Percentiles rank a stretch among this genome's conserved stretches.
Evolutionary conservation across 73 alveolate genomes (phyloP).

Genomic region (Paramecium bursaria): DNA sequence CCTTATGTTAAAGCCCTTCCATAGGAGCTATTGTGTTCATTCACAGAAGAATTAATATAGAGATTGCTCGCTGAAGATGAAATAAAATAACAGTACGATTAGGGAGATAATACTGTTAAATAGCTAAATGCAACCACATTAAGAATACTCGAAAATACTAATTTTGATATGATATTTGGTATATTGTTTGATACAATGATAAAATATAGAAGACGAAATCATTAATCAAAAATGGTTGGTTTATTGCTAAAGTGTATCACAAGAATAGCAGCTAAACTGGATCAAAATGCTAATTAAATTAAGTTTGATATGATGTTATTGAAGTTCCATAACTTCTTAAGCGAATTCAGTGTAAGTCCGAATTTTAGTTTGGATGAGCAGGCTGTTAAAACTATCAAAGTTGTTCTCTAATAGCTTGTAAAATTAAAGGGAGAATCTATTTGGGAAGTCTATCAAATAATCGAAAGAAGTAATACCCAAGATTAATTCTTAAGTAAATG

Average conservation of each 20-base stretch:
- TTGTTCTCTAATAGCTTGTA: conserved; percentile 54
- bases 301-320: conserved; percentile 45
- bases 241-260: conserved; percentile 59
- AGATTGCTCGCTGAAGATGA: conserved; percentile 68
- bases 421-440: conserved; percentile 66
- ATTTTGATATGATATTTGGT: conserved; percentile 43
- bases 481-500: conserved; percentile 40
- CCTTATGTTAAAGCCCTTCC: conserved; percentile 40
- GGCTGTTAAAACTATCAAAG: conserved; percentile 67
- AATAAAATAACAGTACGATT: conserved; percentile 28
- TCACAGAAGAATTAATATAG: conserved; percentile 66
- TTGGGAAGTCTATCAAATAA: conserved; percentile 56
- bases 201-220: conserved; percentile 49
- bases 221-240: conserved; percentile 58
- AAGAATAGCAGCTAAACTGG: conserved; percentile 54
- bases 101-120: conserved; percentile 57
- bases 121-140: conserved; percentile 57
- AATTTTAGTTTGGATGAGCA: conserved; percentile 56
- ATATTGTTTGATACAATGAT: conserved; percentile 57
- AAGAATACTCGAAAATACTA: conserved; percentile 64
- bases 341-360: conserved; percentile 53
- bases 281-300: conserved; percentile 27
- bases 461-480: background rate
- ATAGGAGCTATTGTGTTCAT: conserved; percentile 44
- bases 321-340: conserved; percentile 61